These are phyloP conservation scores for Lyophyllum shimeji DNA, from an alignment of 768 basidiomycete species.

Conservation along the genomic window DNA sequence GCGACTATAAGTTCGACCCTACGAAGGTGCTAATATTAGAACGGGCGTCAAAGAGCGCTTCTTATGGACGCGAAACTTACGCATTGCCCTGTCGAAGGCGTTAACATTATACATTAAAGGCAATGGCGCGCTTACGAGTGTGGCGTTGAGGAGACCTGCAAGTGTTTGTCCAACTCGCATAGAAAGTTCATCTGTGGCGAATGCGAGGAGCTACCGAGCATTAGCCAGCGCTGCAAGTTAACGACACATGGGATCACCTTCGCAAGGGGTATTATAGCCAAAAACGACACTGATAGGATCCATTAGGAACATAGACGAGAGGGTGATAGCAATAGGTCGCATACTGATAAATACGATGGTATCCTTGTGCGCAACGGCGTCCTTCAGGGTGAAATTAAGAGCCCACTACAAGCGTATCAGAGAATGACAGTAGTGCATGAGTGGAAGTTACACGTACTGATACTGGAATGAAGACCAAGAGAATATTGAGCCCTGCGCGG, in stretches of 20 bases:
- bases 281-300: conserved; percentile 57
- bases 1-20: conserved; percentile 77
- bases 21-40: not conserved
- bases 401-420: conserved; percentile 54
- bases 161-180: conserved; percentile 80
- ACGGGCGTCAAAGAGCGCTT: not conserved
- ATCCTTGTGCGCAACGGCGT: conserved; percentile 35
- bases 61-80: conserved; percentile 27
- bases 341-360: conserved; percentile 74
- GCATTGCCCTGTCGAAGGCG: conserved; percentile 43
- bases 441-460: conserved; percentile 42
- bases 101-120: conserved; percentile 4
- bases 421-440: conserved; percentile 1
- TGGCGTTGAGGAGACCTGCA: conserved; percentile 84
- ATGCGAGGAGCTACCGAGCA: conserved; percentile 60
- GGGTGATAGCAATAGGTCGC: conserved; percentile 23
- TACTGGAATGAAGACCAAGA: conserved; percentile 70
- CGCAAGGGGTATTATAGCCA: conserved; percentile 83
- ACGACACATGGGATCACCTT: conserved; percentile 46
- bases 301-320: not conserved
- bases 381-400: conserved; percentile 56
- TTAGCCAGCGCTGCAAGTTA: not conserved
- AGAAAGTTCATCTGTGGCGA: conserved; percentile 85
- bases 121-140: conserved; percentile 48
- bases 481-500: conserved; percentile 61